Evolutionary conservation across 805 yeast species (phyloP), one percentile per base, ranked within the genome.

Genomic region (Teunomyces stri): DNA sequence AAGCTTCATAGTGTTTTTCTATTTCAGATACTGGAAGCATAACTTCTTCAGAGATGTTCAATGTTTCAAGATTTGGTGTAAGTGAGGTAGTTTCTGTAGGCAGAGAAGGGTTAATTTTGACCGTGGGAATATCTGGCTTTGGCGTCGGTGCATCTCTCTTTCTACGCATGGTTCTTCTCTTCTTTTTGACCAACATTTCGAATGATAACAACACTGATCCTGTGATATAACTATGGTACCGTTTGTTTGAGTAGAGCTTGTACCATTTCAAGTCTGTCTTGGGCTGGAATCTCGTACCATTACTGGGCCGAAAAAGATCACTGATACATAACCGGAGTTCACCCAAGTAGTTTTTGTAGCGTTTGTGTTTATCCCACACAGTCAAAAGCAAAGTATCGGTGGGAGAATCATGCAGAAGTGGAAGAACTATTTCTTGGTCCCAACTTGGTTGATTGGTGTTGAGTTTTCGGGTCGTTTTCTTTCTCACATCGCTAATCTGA

Each of bases 121-220:
- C 44, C 11, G 9, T 33, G 35, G 27, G 37, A 12, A 18, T 16
- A 11, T 30, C 31, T 6, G 37, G 18, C n/a, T 13, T 21, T 5
- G 22, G 6, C 2, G n/a, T n/a, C 9, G 43, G 43, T 4, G 42
- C 33, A 30, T 43, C 40, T 30, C 34, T 42, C 39, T 36, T 37
- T 37, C 35, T 37, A 35, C 30, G 39, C 6, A n/a, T 20, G 34
- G n/a, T 43, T 51, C 47, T 45, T 37, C 27, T 34, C 43, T 13
- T 46, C 31, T 43, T 48, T 33, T 59, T 61, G 4, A 64, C 58
- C 7, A 57, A 53, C 42, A 78, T 52, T 46, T 73, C 76, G 48
- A 77, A 70, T 30, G 75, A 71, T 7, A 75, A 43, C 18, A 75
- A 60, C 11, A 79, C 46, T 0, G 80, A 73, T 0, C 83, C 83